A percentile compares a stretch with the other conserved stretches of the same genome.
Conservation (phyloP, 1,284 basidiomycete genomes). For the Heterobasidion parviporum region DNA sequence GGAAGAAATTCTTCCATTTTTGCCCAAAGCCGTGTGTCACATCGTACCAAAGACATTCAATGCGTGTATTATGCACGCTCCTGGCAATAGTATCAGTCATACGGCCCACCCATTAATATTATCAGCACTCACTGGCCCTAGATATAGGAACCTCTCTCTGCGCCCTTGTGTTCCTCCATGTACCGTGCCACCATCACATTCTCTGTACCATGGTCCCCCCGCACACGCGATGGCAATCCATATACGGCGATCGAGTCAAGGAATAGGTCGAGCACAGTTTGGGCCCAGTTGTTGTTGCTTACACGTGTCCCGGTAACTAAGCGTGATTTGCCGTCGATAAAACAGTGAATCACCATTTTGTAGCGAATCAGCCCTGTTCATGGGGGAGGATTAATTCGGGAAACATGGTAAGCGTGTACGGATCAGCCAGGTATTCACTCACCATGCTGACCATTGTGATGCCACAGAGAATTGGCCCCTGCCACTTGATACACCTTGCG, state of each 20-base stretch:
- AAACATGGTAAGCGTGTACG: not conserved
- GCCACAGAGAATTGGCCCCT: constrained; percentile 20
- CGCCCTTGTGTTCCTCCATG: constrained; percentile 20
- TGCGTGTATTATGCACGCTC: constrained; percentile 19
- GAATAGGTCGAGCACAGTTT: constrained; percentile 19
- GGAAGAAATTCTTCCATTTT: constrained; percentile 23
- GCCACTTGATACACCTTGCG: constrained; percentile 16
- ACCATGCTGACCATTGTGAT: constrained; percentile 27
- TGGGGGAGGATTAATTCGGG: not conserved
- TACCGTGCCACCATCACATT: constrained; percentile 19
- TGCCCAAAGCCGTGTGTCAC: constrained; percentile 13
- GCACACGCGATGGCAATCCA: constrained; percentile 20
- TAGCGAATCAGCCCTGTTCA: constrained; percentile 22
- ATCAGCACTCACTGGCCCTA: constrained; percentile 23
- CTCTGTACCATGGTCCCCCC: constrained; percentile 26
- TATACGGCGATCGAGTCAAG: constrained; percentile 7
- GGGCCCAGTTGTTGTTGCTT: constrained; percentile 19
- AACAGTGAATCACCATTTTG: constrained; percentile 27
- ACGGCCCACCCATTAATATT: not conserved
- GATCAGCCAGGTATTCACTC: constrained; percentile 1
- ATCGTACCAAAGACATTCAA: constrained; percentile 34
- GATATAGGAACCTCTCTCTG: constrained; percentile 22
- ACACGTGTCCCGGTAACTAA: constrained; percentile 15
- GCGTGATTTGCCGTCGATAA: constrained; percentile 25
- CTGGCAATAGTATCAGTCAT: constrained; percentile 12